A percentile compares a stretch with the other conserved stretches of the same genome.
phyloP scores from a whole-genome alignment of 129 eudicot genomes.

The Apium graveolens region DNA sequence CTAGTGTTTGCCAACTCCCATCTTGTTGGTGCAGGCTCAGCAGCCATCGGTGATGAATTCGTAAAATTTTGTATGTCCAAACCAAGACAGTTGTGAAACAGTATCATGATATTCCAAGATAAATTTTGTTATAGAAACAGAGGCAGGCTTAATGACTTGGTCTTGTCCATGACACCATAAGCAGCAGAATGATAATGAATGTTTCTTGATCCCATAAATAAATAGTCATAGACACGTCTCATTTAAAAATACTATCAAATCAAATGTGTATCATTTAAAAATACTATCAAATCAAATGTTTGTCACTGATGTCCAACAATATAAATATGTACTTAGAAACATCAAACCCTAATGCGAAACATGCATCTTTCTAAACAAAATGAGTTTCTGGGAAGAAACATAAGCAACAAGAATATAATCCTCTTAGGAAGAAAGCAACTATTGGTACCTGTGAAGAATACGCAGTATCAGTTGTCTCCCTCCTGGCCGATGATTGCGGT shows the following conservation, averaged over 20 bases:
- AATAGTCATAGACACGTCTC: neutral
- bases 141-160: neutral
- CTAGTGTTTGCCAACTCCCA: neutral
- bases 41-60: neutral
- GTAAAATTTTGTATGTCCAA: neutral
- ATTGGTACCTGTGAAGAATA: slow-evolving; percentile 46
- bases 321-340: neutral
- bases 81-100: neutral
- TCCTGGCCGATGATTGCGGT: slow-evolving; percentile 25
- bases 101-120: neutral
- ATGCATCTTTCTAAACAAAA: neutral
- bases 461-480: slow-evolving; percentile 24
- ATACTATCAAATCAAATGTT: neutral
- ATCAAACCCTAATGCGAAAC: neutral
- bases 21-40: neutral
- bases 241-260: neutral
- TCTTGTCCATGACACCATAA: neutral
- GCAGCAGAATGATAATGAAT: neutral
- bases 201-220: neutral
- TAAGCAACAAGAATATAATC: slow-evolving; percentile 9
- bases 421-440: neutral
- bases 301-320: neutral
- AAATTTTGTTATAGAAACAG: neutral
- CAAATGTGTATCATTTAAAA: neutral
- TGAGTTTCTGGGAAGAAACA: slow-evolving; percentile 13